Conservation (phyloP, 805 yeast genomes). For the Debaryomyces hansenii region DNA sequence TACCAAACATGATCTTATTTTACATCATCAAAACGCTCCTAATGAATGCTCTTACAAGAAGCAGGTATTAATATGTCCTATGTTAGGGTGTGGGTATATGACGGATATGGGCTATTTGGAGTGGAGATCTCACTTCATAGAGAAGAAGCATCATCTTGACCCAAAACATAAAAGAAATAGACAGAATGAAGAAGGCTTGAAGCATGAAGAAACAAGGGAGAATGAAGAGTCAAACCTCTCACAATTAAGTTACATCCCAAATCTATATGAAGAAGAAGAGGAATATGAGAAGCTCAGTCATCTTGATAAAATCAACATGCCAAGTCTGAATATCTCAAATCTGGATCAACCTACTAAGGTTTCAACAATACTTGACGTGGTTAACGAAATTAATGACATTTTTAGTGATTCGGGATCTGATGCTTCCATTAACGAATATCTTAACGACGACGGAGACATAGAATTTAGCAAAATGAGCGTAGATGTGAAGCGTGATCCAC, state of each 20-base stretch:
- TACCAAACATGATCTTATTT: conserved; percentile 11
- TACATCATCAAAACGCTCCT: conserved; percentile 17
- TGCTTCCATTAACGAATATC: not conserved
- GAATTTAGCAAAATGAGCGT: too few relatives aligned
- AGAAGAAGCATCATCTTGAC: conserved; percentile 14
- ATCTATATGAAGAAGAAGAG: not conserved
- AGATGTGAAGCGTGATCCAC: too few relatives aligned
- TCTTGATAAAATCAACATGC: not conserved
- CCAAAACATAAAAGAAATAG: not conserved
- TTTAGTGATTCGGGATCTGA: conserved; percentile 5
- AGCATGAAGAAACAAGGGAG: not conserved
- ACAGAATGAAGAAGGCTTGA: not conserved
- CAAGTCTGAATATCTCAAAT: not conserved
- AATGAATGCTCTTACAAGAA: conserved; percentile 25
- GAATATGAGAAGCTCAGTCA: not conserved
- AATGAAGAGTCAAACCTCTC: not conserved
- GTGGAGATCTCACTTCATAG: conserved; percentile 30
- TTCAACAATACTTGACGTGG: not conserved
- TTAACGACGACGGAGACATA: not conserved
- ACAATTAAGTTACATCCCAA: not conserved
- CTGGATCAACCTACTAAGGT: not conserved
- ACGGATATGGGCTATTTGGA: conserved; percentile 32
- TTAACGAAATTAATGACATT: conserved; percentile 5
- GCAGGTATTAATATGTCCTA: conserved; percentile 37
- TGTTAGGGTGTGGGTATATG: conserved; percentile 40